These are phyloP conservation scores for Fusarium sororula DNA, from an alignment of 2,329 filamentous ascomycete species.

Conservation along the genomic window DNA sequence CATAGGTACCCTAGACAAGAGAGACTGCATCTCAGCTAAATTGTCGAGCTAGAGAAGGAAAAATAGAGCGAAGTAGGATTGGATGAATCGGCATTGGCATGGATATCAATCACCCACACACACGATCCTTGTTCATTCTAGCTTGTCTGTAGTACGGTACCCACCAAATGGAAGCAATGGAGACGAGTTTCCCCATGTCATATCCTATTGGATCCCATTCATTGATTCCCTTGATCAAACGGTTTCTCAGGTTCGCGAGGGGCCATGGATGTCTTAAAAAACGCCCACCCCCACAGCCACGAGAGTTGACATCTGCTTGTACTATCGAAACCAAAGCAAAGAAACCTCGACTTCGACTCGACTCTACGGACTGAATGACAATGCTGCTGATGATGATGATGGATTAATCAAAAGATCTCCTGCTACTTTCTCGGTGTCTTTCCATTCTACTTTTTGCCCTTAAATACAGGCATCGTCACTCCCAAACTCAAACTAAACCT, in stretches of 20 bases:
- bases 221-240: slow-evolving; percentile 20
- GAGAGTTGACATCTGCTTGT: slow-evolving; percentile 5
- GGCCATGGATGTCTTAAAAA: slow-evolving; percentile 30
- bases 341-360: slow-evolving; percentile 1
- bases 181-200: slow-evolving; percentile 19
- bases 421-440: not conserved
- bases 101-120: slow-evolving; percentile 16
- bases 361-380: slow-evolving; percentile 5
- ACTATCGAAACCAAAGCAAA: slow-evolving; percentile 1
- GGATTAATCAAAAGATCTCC: not conserved
- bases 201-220: slow-evolving; percentile 23
- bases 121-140: not conserved
- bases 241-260: slow-evolving; percentile 35
- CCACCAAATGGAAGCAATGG: slow-evolving; percentile 34
- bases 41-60: not conserved
- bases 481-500: slow-evolving; percentile 34
- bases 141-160: slow-evolving; percentile 7
- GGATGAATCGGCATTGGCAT: slow-evolving; percentile 7
- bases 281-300: slow-evolving; percentile 31
- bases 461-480: slow-evolving; percentile 7
- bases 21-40: slow-evolving; percentile 2
- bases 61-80: not conserved
- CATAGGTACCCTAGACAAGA: slow-evolving; percentile 18
- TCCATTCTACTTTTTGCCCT: not conserved
- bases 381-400: not conserved